phyloP scores from a whole-genome alignment of 2,329 filamentous ascomycete genomes.

The Trichoderma arundinaceum region DNA sequence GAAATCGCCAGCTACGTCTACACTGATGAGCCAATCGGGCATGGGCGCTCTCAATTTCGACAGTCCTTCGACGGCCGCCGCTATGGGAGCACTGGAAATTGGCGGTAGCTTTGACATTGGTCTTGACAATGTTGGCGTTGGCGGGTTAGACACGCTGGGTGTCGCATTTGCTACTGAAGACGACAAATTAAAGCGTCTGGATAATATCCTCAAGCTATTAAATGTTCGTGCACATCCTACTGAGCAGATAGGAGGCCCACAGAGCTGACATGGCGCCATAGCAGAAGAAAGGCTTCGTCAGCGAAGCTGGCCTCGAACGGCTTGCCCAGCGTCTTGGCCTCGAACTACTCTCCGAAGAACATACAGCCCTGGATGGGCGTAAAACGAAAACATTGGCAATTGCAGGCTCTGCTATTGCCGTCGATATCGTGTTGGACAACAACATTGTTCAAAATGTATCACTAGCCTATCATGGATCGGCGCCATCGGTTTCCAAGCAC shows the following conservation, averaged over 20 bases:
- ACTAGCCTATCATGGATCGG: conserved; percentile 66
- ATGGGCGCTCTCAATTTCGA: conserved; percentile 63
- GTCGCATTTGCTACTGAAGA: conserved; percentile 55
- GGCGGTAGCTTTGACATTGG: conserved; percentile 57
- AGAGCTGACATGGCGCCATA: conserved; percentile 33
- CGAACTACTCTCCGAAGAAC: conserved; percentile 65
- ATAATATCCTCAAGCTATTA: conserved; percentile 56
- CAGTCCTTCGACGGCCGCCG: conserved; percentile 67
- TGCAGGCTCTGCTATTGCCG: conserved; percentile 63
- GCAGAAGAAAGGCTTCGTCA: conserved; percentile 67
- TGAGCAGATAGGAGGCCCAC: neutral
- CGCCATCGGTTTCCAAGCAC: conserved; percentile 63
- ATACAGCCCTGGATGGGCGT: conserved; percentile 52
- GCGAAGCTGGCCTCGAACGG: conserved; percentile 75
- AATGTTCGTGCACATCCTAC: conserved; percentile 47
- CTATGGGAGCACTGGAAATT: conserved; percentile 63
- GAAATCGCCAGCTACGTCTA: conserved; percentile 63
- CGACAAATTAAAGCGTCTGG: conserved; percentile 60
- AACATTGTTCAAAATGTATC: conserved; percentile 67
- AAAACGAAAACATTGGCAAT: conserved; percentile 64
- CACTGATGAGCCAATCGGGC: conserved; percentile 53
- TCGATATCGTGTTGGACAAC: conserved; percentile 67
- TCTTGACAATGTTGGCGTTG: conserved; percentile 58
- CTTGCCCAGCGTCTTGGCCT: conserved; percentile 71
- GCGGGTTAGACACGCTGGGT: conserved; percentile 51